These are phyloP conservation scores for Elsinoe ampelina DNA, from an alignment of 2,329 filamentous ascomycete genomes.

Conservation along the genomic window DNA sequence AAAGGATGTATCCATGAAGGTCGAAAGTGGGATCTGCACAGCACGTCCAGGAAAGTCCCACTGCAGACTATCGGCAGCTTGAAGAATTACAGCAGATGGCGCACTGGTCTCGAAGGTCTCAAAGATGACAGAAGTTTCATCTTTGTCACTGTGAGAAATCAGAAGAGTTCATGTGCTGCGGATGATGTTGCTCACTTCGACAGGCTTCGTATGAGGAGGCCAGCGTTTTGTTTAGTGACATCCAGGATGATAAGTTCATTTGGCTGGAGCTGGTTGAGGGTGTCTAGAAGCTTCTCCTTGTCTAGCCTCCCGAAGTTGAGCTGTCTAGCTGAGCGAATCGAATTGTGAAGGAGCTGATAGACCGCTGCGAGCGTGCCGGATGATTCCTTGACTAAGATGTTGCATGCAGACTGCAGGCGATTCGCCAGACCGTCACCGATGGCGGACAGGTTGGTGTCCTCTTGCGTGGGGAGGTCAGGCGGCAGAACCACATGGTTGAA, in stretches of 20 bases:
- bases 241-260: background rate
- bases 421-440: background rate
- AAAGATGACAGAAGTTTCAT: constrained; percentile 34
- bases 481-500: constrained; percentile 13
- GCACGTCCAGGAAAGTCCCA: constrained; percentile 53
- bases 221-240: constrained; percentile 10
- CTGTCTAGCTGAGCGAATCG: background rate
- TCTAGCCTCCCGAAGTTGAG: background rate
- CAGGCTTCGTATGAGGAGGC: background rate
- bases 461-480: constrained; percentile 7
- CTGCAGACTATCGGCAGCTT: constrained; percentile 41
- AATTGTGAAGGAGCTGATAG: background rate
- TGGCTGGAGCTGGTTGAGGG: background rate
- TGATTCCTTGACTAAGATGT: background rate
- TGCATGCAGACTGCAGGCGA: background rate
- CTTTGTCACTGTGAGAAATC: constrained; percentile 13
- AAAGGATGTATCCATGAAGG: constrained; percentile 29
- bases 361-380: background rate
- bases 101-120: constrained; percentile 56
- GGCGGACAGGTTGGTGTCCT: background rate
- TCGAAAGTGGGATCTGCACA: constrained; percentile 22
- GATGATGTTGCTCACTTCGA: background rate
- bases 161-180: background rate
- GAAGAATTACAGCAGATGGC: constrained; percentile 43
- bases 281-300: background rate